Evolutionary conservation across 2,329 filamentous ascomycete genomes (phyloP).

Genomic region (Calonectria multiphialidica): DNA sequence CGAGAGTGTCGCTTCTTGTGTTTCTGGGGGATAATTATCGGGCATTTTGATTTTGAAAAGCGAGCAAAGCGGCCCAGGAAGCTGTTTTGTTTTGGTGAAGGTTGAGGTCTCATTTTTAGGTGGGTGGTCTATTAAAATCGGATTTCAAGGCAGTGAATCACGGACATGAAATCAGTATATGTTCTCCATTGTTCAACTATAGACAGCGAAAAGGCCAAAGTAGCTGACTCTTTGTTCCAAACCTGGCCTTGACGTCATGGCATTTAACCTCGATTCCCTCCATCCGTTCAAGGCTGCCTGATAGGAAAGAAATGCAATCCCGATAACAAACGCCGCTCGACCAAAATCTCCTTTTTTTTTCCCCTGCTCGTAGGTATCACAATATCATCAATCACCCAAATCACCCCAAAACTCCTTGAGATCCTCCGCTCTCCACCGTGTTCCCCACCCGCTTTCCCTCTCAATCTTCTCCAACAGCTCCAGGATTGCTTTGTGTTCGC

Average conservation of each 20-base stretch:
- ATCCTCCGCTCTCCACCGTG: slow-evolving; percentile 65
- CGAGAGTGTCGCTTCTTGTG: neutral
- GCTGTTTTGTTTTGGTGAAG: neutral
- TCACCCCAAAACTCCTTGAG: slow-evolving; percentile 65
- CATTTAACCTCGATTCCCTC: neutral
- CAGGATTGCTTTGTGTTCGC: slow-evolving; percentile 56
- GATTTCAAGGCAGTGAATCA: neutral
- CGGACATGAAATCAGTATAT: neutral
- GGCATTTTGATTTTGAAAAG: neutral
- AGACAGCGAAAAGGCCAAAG: neutral
- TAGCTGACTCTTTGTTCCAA: neutral
- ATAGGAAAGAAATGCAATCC: neutral
- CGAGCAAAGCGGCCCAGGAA: neutral
- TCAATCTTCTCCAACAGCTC: slow-evolving; percentile 62
- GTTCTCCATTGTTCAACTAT: neutral
- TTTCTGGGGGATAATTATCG: neutral
- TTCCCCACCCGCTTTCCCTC: slow-evolving; percentile 64
- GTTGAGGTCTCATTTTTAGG: neutral
- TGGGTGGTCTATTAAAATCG: too few species aligned
- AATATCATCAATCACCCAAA: slow-evolving; percentile 34
- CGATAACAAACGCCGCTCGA: neutral
- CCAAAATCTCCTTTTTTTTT: neutral
- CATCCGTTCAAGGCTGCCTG: too few species aligned
- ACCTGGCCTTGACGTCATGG: neutral
- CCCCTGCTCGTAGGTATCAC: neutral